Base-by-base conservation (phyloP, 371 early-diverging fungal genomes). In the Mycotypha africana region DNA sequence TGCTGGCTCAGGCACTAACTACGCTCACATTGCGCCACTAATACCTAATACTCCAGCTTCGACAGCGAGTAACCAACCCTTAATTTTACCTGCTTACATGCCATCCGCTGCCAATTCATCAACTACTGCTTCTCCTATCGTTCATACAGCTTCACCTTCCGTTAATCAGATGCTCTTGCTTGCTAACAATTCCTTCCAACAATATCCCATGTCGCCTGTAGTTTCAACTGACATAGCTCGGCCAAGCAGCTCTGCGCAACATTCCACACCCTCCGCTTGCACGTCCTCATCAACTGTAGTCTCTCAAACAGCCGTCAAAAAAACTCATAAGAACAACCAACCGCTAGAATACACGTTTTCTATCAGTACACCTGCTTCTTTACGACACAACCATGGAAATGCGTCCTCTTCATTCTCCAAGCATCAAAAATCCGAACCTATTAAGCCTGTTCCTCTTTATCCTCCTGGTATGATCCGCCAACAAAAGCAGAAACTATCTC, bases 291-390 rank as follows among this genome's bases (percentile, higher is more conserved):
- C 43, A 20, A 16, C 15, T 10, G n/a, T 21, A 15, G 19, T 15
- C 2, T 31, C 41, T 10, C 12, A 30, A 14, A 22, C 41, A n/a
- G 24, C 41, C 11, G n/a, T n/a, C n/a, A n/a, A n/a, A n/a, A n/a
- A n/a, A n/a, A n/a, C n/a, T n/a, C n/a, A n/a, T n/a, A n/a, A n/a
- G n/a, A n/a, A n/a, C n/a, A 57, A 45, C 15, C 53, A 45, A 15
- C 58, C 58, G 7, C 42, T 58, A 37, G 58, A 62, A 46, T 69
- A 63, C 33, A 69, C 60, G 28, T 69, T 69, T 49, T 51, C 70
- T 2, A 65, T 69, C 15, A 60, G 57, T 14, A 69, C 70, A 1
- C 70, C 66, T 9, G 66, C 52, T 12, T 62, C 70, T 8, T 40
- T 69, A 17, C 47, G 53, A 17, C 53, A 46, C 14, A 51, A 25